These are phyloP conservation scores for Pseudogymnoascus sp. DNA, from an alignment of 2,329 filamentous ascomycete species.

Conservation along the genomic window DNA sequence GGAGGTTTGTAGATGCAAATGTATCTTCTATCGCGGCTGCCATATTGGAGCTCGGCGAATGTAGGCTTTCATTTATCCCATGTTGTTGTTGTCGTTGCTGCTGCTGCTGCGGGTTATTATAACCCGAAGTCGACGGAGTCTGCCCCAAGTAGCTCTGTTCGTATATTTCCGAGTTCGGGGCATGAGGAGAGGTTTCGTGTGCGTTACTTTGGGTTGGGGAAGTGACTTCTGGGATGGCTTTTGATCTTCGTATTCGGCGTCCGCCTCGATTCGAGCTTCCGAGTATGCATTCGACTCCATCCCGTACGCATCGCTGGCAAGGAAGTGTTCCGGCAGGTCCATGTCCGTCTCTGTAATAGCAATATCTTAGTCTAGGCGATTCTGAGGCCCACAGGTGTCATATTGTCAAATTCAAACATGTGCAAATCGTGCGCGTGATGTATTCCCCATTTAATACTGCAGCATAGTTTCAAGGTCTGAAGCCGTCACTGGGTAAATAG, in stretches of 20 bases:
- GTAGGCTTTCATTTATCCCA: neutral
- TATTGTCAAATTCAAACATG: slow-evolving; percentile 29
- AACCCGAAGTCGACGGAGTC: neutral
- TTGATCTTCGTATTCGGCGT: slow-evolving; percentile 27
- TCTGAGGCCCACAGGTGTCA: slow-evolving; percentile 32
- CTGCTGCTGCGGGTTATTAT: neutral
- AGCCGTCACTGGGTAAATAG: neutral
- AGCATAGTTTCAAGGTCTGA: neutral
- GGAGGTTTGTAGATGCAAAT: slow-evolving; percentile 36
- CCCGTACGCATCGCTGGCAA: slow-evolving; percentile 36
- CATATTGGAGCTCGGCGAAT: neutral
- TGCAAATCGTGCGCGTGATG: neutral
- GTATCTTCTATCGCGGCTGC: slow-evolving; percentile 33
- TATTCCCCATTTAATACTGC: neutral
- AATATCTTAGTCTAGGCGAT: slow-evolving; percentile 22
- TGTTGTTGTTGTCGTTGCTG: neutral
- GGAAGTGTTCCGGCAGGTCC: slow-evolving; percentile 28
- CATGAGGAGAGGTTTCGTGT: neutral
- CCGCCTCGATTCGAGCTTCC: slow-evolving; percentile 38
- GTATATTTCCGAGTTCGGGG: neutral
- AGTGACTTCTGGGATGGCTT: slow-evolving; percentile 13
- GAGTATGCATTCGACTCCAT: slow-evolving; percentile 36
- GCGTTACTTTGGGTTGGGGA: neutral
- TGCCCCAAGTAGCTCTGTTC: neutral
- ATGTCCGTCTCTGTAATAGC: slow-evolving; percentile 27